A percentile compares a stretch with the other conserved stretches of the same genome.
phyloP scores from a whole-genome alignment of 805 yeast species.

The Yarrowia hollandica region DNA sequence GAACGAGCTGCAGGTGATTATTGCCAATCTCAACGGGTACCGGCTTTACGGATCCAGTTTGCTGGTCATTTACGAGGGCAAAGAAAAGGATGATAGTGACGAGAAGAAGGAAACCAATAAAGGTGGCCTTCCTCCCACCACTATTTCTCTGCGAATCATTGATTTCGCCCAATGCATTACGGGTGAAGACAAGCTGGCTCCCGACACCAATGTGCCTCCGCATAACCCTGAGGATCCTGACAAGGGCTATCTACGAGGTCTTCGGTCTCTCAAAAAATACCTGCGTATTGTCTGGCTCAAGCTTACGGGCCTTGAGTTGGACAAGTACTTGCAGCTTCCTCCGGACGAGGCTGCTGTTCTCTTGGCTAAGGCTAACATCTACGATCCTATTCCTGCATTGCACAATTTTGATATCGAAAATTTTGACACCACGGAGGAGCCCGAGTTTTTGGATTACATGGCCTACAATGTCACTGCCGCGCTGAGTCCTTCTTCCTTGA shows the following conservation, averaged over 20 bases:
- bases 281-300: slow-evolving; percentile 59
- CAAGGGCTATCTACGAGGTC: slow-evolving; percentile 80
- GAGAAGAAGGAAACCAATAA: slow-evolving; percentile 30
- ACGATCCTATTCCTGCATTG: slow-evolving; percentile 29
- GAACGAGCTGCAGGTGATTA: slow-evolving; percentile 56
- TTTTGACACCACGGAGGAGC: slow-evolving; percentile 21
- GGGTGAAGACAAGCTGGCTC: slow-evolving; percentile 50
- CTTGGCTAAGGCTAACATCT: not conserved
- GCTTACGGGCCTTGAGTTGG: slow-evolving; percentile 46
- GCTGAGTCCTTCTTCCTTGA: not conserved
- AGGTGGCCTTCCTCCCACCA: slow-evolving; percentile 35
- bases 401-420: slow-evolving; percentile 32
- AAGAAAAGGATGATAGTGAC: slow-evolving; percentile 44
- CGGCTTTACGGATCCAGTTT: slow-evolving; percentile 90
- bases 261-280: slow-evolving; percentile 68
- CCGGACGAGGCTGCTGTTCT: slow-evolving; percentile 16
- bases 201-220: slow-evolving; percentile 67
- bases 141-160: slow-evolving; percentile 63
- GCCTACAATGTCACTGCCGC: slow-evolving; percentile 21
- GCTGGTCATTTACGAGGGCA: slow-evolving; percentile 84
- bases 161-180: slow-evolving; percentile 95
- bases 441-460: slow-evolving; percentile 18
- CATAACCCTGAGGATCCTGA: slow-evolving; percentile 63
- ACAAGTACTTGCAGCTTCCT: slow-evolving; percentile 28
- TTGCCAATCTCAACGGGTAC: slow-evolving; percentile 64